Conservation (phyloP, 352 stramenopile species). For the Globisporangium emineosum region DNA sequence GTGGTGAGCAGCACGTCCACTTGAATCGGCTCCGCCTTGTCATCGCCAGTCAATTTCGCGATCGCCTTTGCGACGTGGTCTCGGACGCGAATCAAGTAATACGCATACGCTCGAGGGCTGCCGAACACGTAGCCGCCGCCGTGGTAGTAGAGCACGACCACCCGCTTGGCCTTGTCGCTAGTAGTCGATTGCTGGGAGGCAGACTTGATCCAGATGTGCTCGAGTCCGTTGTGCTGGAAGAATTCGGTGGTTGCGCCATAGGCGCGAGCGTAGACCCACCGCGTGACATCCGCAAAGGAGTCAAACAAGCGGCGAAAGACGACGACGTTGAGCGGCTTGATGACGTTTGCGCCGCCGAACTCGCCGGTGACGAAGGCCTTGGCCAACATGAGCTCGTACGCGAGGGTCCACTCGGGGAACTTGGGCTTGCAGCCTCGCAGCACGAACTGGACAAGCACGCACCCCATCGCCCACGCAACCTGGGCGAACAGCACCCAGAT, state of each 20-base stretch:
- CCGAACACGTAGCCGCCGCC: constrained; percentile 47
- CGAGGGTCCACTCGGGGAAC: constrained; percentile 46
- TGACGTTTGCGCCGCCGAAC: constrained; percentile 3
- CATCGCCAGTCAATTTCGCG: constrained; percentile 15
- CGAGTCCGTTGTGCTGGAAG: constrained; percentile 27
- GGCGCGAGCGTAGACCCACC: neutral
- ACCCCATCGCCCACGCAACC: no score
- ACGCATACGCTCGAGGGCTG: constrained; percentile 22
- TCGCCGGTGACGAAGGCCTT: constrained; percentile 16
- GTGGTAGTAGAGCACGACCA: constrained; percentile 54
- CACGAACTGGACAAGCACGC: no score
- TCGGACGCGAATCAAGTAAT: constrained; percentile 21
- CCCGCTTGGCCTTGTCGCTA: neutral
- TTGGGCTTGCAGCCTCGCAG: constrained; percentile 28
- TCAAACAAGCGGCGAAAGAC: constrained; percentile 6
- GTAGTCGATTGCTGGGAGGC: no score
- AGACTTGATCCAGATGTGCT: constrained; percentile 51
- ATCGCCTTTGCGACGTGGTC: constrained; percentile 12
- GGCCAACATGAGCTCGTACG: constrained; percentile 33
- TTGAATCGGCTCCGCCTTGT: constrained; percentile 3
- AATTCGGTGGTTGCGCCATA: no score
- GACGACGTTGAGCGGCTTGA: constrained; percentile 6
- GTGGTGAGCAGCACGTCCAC: constrained; percentile 40
- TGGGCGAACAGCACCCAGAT: no score
- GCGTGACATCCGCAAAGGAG: neutral